A percentile compares a stretch with the other conserved stretches of the same genome.
These are phyloP conservation scores for Thelonectria blattea DNA, from an alignment of 2,329 filamentous ascomycete genomes.

Conservation along the genomic window DNA sequence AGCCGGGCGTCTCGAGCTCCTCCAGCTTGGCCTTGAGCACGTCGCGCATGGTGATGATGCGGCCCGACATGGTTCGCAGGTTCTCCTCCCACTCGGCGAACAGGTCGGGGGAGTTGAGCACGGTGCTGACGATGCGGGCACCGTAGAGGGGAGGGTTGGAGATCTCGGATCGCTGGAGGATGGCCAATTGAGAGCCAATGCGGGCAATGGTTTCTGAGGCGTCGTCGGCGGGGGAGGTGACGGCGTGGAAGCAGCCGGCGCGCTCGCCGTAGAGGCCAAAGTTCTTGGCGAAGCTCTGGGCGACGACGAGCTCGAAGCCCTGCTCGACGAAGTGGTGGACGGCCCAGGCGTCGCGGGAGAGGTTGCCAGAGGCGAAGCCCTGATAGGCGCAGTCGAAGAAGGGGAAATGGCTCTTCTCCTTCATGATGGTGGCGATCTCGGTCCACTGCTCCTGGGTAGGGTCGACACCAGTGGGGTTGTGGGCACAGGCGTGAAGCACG, in stretches of 20 bases:
- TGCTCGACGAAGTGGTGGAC: conserved; percentile 93
- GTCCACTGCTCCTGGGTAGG: conserved; percentile 94
- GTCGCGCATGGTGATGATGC: conserved; percentile 91
- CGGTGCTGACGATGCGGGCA: conserved; percentile 81
- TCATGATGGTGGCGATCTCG: conserved; percentile 80
- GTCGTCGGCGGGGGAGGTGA: conserved; percentile 74
- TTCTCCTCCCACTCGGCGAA: conserved; percentile 95
- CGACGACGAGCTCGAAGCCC: conserved; percentile 86
- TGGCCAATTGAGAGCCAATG: conserved; percentile 86
- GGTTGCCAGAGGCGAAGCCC: conserved; percentile 92
- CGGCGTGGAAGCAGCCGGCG: conserved; percentile 93
- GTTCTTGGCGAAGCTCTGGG: conserved; percentile 97
- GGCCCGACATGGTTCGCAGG: conserved; percentile 89
- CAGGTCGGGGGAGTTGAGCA: conserved; percentile 82
- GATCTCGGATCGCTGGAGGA: conserved; percentile 96
- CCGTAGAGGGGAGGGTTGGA: conserved; percentile 96
- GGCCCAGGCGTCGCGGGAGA: conserved; percentile 85
- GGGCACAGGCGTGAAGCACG: conserved; percentile 91
- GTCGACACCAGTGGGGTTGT: conserved; percentile 98
- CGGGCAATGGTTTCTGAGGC: conserved; percentile 66
- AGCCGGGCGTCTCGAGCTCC: conserved; percentile 82
- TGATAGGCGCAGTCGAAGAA: conserved; percentile 99
- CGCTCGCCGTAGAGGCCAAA: conserved; percentile 97
- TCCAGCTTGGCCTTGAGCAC: conserved; percentile 81
- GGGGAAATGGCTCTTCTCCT: conserved; percentile 83